Base-by-base conservation (phyloP, 2,329 filamentous ascomycete species). In the Lasiodiplodia theobromae region DNA sequence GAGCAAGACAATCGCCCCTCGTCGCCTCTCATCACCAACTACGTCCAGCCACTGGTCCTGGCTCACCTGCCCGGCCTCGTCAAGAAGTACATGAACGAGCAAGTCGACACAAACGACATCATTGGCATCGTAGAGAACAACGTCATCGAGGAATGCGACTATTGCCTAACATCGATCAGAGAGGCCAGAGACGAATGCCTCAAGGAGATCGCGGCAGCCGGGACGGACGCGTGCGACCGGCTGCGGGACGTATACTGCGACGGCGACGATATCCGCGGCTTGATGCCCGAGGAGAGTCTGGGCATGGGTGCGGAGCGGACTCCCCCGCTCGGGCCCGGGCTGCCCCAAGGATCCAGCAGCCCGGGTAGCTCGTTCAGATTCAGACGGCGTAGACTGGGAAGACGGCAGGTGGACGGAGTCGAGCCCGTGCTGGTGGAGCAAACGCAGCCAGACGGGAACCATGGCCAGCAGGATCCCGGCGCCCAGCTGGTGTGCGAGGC, bases 141-240 rank as follows among this genome's bases (percentile, higher is more conserved):
- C 5, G 2, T 53, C 51, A 21, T 25, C 7, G 51, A 53, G 23
- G 51, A 28, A 23, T 12, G 51, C 23, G 23, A 53, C 51, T 23
- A 23, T 21, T 21, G 21, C 51, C 31, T 53, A 21, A 14, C 34
- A 18, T 28, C n/a, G 18, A 56, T 56, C 16, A 37, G 38, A 14
- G 53, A 56, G 53, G 53, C 53, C 28, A 23, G 28, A 31, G 53
- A 56, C 53, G 53, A 56, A 31, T 56, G 53, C 34, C 18, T 56
- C 53, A 28, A n/a, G 23, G 53, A 56, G 16, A 56, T 56, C 5
- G 53, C 53, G 10, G 28, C 53, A 31, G 53, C 53, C 53, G 16
- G 11, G 18, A 6, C 53, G 28, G 53, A 56, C 28, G 18, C 18
- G 28, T 14, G 53, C 28, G 53, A 56, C 0, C 53, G 53, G 28